Base-by-base conservation (phyloP, 495 filamentous ascomycete species). In the Annulohypoxylon bovei region DNA sequence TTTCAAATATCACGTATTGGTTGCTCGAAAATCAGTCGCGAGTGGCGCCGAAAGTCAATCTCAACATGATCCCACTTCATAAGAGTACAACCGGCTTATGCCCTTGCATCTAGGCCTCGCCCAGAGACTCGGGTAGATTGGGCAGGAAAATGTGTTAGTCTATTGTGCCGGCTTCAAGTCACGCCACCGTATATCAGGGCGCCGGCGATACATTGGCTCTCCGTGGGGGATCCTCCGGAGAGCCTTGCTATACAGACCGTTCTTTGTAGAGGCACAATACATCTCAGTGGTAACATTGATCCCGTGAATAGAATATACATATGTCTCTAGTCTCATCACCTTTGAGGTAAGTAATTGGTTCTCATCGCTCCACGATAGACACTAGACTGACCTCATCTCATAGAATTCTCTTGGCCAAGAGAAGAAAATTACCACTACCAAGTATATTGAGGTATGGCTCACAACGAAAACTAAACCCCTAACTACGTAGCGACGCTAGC, bases 401-500 rank as follows among this genome's bases (percentile, higher is more conserved):
- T 49, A 71, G 58, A 66, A 59, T 12, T 2, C 39, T 47, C 22
- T 52, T 16, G 27, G 23, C 44, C 18, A 9, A 49, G 14, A 46
- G 46, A 52, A 44, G 0, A 50, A 33, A 60, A 61, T 68, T 30
- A 65, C 3, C 30, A 4, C 50, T 60, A 72, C 70, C 70, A 25
- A 68, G 14, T 42, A 30, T 54, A 55, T 42, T 30, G 16, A 57
- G 40, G 46, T 62, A 53, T 37, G 70, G 70, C 61, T 68, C 70
- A 27, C 16, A n/a, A 30, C 56, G 42, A 25, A 33, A 27, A 39
- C 37, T 61, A 61, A 16, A 35, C 27, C 18, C 39, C 33, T 35
- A 54, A 30, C 49, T 32, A 65, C 40, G 42, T 49, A 71, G 52
- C 68, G 68, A 67, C 37, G 28, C 44, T 67, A 67, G 18, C 68